These are phyloP conservation scores for Acanthamoeba castellanii DNA, from an alignment of 208 protist genomes.

Conservation along the genomic window DNA sequence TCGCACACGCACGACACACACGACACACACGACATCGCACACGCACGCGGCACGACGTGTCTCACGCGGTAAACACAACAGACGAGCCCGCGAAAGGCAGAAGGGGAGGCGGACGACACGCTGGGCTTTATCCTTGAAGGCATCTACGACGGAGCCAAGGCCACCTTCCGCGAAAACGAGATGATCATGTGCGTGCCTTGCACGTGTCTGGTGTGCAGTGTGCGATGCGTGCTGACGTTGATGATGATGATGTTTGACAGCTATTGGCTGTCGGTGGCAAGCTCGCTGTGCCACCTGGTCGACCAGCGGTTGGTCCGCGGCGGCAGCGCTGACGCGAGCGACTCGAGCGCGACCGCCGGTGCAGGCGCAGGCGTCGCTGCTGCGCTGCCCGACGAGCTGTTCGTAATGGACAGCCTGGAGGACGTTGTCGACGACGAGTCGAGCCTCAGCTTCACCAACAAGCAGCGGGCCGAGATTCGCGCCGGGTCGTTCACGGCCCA, in stretches of 20 bases:
- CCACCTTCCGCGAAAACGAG: neutral
- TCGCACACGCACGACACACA: neutral
- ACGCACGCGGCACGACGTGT: too few species aligned
- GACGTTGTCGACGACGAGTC: neutral
- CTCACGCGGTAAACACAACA: too few species aligned
- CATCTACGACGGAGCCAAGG: neutral
- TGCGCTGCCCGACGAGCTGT: neutral
- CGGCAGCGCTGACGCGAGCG: neutral
- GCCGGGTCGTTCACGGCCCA: neutral
- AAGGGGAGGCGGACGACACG: neutral
- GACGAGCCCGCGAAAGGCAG: neutral
- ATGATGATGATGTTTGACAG: neutral
- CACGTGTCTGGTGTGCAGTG: neutral
- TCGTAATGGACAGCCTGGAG: neutral
- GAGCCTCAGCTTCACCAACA: neutral
- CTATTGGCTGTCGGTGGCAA: conserved; percentile 55
- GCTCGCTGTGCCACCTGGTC: conserved; percentile 62
- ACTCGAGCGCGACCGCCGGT: neutral
- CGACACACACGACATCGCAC: too few species aligned
- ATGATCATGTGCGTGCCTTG: conserved; percentile 2
- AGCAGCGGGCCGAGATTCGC: too few species aligned
- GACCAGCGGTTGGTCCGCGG: neutral
- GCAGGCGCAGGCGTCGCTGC: neutral
- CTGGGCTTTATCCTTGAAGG: neutral
- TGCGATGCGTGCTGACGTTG: neutral